Evolutionary conservation across 352 stramenopile genomes (phyloP), one percentile per base, ranked within the genome.

Genomic region (Globisporangium apiculatum): DNA sequence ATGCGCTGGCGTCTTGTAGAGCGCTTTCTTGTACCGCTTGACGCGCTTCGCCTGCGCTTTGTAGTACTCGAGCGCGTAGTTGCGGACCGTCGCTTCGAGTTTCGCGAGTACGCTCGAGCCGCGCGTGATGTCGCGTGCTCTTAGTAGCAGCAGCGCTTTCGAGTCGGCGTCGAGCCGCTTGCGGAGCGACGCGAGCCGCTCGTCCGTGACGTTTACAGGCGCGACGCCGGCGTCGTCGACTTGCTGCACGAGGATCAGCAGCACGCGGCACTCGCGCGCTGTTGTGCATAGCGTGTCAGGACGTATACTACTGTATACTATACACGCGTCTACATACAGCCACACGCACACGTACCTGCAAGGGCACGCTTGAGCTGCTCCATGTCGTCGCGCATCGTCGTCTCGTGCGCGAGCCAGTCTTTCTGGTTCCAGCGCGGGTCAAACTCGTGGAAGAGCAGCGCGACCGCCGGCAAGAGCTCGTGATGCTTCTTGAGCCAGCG

Each of bases 401-500:
- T 73, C 66, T 95, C 86, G 42, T 86, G 68, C 54, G 74, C 55
- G 42, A 81, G 68, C 86, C 86, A 95, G 45, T 94, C 82, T 50
- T 73, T 70, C 15, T 66, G 68, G 40, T 67, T 85, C 75, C 82
- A 88, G 4, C 82, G 71, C 52, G 86, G 86, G 53, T 95, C 83
- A 53, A 90, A 94, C 58, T 90, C 86, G 48, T 94, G 79, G 57
- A 94, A 91, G 38, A 93, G 71, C 53, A 95, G 64, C 48, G 90
- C 78, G 11, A 91, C 83, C 0, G 83, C 83, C 8, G 86, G 86
- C 38, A 95, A 61, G 5, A 86, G 52, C 62, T 92, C 82, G 56
- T 93, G 86, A 60, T 94, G 83, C 54, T 95, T 95, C 72, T 92
- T 93, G 48, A 95, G 63, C 86, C 86, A 95, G 37, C 73, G 68